phyloP scores from a whole-genome alignment of 148 eudicot species.

The Rhododendron ovatum region DNA sequence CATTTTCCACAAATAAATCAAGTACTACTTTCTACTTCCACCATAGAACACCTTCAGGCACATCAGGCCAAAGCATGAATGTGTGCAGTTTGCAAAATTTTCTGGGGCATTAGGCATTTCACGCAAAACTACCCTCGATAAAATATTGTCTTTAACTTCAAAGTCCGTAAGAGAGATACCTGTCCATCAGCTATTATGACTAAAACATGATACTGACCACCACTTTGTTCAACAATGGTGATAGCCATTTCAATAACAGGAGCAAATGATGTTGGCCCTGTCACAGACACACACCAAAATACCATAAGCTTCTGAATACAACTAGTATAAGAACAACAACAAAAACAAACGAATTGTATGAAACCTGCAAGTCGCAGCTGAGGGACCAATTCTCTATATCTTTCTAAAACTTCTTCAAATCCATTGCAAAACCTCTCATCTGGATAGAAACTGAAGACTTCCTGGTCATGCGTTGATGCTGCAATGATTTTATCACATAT shows the following conservation, averaged over 20 bases:
- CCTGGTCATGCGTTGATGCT: slow-evolving; percentile 63
- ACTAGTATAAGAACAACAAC: neutral
- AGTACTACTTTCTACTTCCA: neutral
- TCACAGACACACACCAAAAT: neutral
- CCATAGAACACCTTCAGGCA: neutral
- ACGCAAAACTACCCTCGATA: neutral
- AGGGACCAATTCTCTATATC: slow-evolving; percentile 49
- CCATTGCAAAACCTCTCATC: slow-evolving; percentile 47
- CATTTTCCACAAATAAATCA: neutral
- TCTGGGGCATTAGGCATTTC: neutral
- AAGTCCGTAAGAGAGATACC: slow-evolving; percentile 20
- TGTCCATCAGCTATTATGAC: slow-evolving; percentile 64
- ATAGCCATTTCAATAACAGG: slow-evolving; percentile 59
- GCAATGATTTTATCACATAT: slow-evolving; percentile 10
- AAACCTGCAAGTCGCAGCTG: slow-evolving; percentile 56
- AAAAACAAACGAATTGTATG: neutral
- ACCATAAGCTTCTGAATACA: slow-evolving; percentile 6
- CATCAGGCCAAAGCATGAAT: neutral
- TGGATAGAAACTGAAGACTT: slow-evolving; percentile 50
- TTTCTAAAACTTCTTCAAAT: slow-evolving; percentile 45
- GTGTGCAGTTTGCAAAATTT: neutral
- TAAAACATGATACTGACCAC: slow-evolving; percentile 58
- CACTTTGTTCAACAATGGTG: slow-evolving; percentile 55
- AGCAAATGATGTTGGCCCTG: slow-evolving; percentile 65
- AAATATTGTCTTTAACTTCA: neutral